These are phyloP conservation scores for Termitomyces titanicus DNA, from an alignment of 768 basidiomycete genomes.

Conservation along the genomic window DNA sequence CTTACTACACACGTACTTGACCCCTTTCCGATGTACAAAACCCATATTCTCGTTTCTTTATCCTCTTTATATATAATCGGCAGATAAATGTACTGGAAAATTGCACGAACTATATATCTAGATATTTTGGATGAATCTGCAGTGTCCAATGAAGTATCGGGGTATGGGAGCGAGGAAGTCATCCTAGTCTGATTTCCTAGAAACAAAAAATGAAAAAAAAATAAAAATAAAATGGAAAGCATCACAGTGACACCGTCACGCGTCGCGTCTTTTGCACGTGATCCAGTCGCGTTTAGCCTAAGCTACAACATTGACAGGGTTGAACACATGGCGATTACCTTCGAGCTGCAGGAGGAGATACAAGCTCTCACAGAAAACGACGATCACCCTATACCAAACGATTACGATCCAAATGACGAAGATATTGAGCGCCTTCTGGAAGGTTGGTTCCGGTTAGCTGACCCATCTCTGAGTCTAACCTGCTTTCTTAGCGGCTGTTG, in stretches of 20 bases:
- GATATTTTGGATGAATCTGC: too few species aligned
- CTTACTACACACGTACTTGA: too few species aligned
- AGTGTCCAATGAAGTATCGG: too few species aligned
- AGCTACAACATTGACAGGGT: too few species aligned
- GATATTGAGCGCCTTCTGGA: slow-evolving; percentile 56
- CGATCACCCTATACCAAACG: slow-evolving; percentile 64
- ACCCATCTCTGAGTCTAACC: not conserved
- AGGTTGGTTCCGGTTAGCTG: slow-evolving; percentile 32
- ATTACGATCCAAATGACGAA: slow-evolving; percentile 58
- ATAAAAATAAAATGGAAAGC: not conserved
- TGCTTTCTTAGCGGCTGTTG: slow-evolving; percentile 64
- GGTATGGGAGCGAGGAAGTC: too few species aligned
- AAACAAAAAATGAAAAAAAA: too few species aligned
- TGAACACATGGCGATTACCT: slow-evolving; percentile 39
- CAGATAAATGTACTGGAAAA: too few species aligned
- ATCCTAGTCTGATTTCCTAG: too few species aligned
- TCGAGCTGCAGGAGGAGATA: slow-evolving; percentile 80
- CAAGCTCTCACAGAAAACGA: slow-evolving; percentile 58
- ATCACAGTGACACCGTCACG: slow-evolving; percentile 1
- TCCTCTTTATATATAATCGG: too few species aligned
- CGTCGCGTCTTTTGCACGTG: slow-evolving; percentile 10
- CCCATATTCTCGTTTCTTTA: too few species aligned
- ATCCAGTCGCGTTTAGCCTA: slow-evolving; percentile 10
- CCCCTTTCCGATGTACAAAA: too few species aligned
- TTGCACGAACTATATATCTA: too few species aligned